These are phyloP conservation scores for Candida ascalaphidarum DNA, from an alignment of 805 yeast genomes.

Conservation along the genomic window DNA sequence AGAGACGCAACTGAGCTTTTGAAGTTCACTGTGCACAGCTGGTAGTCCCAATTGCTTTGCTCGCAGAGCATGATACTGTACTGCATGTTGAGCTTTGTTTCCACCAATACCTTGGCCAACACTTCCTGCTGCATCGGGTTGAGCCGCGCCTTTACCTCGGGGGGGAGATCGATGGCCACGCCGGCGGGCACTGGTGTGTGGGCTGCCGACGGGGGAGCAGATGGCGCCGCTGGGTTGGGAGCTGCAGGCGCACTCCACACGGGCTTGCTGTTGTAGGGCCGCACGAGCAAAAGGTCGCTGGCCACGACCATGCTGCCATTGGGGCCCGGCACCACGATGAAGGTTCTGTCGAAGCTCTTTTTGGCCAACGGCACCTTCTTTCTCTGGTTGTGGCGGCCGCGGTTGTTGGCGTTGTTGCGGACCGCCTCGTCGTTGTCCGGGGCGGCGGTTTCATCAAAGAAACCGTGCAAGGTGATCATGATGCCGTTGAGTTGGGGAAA, in stretches of 20 bases:
- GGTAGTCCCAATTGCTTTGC: constrained; percentile 80
- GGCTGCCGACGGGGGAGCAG: constrained; percentile 2
- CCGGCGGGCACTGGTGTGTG: constrained; percentile 7
- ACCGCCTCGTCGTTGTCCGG: constrained; percentile 34
- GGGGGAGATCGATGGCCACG: constrained; percentile 39
- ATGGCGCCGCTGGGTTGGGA: constrained; percentile 1
- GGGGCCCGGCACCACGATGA: constrained; percentile 66
- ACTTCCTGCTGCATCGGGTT: constrained; percentile 53
- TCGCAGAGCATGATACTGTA: constrained; percentile 78
- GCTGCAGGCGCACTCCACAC: constrained; percentile 2
- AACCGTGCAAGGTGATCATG: constrained; percentile 76
- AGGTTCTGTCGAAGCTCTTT: constrained; percentile 81
- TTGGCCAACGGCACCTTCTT: constrained; percentile 32
- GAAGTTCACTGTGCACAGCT: constrained; percentile 61
- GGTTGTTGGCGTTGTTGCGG: constrained; percentile 7
- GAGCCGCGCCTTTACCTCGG: constrained; percentile 44
- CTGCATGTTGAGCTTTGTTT: constrained; percentile 71
- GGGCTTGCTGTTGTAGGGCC: constrained; percentile 29
- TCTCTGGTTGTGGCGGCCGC: constrained; percentile 12
- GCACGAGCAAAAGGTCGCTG: constrained; percentile 68
- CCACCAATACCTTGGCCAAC: constrained; percentile 54
- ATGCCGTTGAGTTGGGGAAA: constrained; percentile 69
- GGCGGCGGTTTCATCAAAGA: constrained; percentile 57
- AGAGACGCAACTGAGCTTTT: constrained; percentile 50
- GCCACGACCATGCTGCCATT: constrained; percentile 74